Conservation (phyloP, 768 basidiomycete species). For the Rhizopogon vesiculosus region DNA sequence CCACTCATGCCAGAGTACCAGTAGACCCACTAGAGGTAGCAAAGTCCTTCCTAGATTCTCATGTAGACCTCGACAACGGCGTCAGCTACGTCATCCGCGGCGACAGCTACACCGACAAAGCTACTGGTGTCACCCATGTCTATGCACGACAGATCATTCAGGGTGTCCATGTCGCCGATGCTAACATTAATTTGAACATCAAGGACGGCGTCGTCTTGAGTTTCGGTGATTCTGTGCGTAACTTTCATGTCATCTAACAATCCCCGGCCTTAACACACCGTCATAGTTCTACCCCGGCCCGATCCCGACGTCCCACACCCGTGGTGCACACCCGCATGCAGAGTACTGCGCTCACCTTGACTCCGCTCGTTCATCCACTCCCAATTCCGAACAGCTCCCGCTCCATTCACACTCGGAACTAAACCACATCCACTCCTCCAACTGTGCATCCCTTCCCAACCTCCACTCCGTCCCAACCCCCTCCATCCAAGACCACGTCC, state of each 20-base stretch:
- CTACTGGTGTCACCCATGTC: conserved; percentile 84
- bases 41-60: conserved; percentile 45
- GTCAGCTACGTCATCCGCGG: conserved; percentile 57
- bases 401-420: conserved; percentile 19
- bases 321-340: conserved; percentile 40
- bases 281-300: conserved; percentile 73
- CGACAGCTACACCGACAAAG: conserved; percentile 84
- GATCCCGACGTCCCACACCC: conserved; percentile 35
- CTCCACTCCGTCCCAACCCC: conserved; percentile 23
- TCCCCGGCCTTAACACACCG: conserved; percentile 6
- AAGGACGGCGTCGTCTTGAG: conserved; percentile 80
- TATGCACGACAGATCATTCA: conserved; percentile 83
- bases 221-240: conserved; percentile 79
- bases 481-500: conserved; percentile 19
- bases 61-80: conserved; percentile 31
- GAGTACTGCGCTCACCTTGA: conserved; percentile 47
- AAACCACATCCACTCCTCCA: conserved; percentile 45
- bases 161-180: conserved; percentile 85
- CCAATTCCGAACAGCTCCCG: conserved; percentile 27
- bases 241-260: conserved; percentile 1
- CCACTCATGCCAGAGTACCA: conserved; percentile 30
- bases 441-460: conserved; percentile 49
- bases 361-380: conserved; percentile 19
- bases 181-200: conserved; percentile 92
- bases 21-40: conserved; percentile 61